These are phyloP conservation scores for Karstenula rhodostoma DNA, from an alignment of 2,329 filamentous ascomycete genomes.

Conservation along the genomic window DNA sequence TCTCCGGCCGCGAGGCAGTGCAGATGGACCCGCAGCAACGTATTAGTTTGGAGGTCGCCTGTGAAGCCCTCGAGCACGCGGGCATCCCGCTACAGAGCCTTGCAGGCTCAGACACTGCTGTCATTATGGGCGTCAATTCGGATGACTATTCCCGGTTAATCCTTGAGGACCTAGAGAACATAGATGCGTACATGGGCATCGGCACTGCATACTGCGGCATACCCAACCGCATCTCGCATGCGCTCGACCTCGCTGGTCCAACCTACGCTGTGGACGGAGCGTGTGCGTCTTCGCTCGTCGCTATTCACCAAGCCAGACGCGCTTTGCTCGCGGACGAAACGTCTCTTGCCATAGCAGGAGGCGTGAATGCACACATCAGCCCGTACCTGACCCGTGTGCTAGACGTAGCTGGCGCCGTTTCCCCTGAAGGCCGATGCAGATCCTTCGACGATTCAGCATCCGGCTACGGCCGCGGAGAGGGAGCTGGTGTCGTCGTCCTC, in stretches of 20 bases:
- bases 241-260: slow-evolving; percentile 49
- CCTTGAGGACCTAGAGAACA: slow-evolving; percentile 46
- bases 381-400: slow-evolving; percentile 45
- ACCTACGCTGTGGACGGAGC: slow-evolving; percentile 51
- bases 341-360: slow-evolving; percentile 26
- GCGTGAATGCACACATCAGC: slow-evolving; percentile 45
- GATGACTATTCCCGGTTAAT: slow-evolving; percentile 40
- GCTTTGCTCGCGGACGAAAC: slow-evolving; percentile 39
- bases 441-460: slow-evolving; percentile 43
- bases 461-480: slow-evolving; percentile 46
- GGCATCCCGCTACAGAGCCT: slow-evolving; percentile 29
- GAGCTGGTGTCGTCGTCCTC: slow-evolving; percentile 40
- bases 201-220: slow-evolving; percentile 51
- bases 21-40: slow-evolving; percentile 33
- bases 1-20: slow-evolving; percentile 19
- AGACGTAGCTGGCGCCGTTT: slow-evolving; percentile 38
- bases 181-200: slow-evolving; percentile 52
- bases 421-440: slow-evolving; percentile 38
- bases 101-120: slow-evolving; percentile 9
- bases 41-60: slow-evolving; percentile 26
- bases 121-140: slow-evolving; percentile 7
- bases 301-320: slow-evolving; percentile 44
- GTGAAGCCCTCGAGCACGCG: slow-evolving; percentile 34
- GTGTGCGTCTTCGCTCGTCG: slow-evolving; percentile 45
- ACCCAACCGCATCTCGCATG: slow-evolving; percentile 48